Base-by-base conservation (phyloP, 148 eudicot genomes). In the Limonium bicolor region DNA sequence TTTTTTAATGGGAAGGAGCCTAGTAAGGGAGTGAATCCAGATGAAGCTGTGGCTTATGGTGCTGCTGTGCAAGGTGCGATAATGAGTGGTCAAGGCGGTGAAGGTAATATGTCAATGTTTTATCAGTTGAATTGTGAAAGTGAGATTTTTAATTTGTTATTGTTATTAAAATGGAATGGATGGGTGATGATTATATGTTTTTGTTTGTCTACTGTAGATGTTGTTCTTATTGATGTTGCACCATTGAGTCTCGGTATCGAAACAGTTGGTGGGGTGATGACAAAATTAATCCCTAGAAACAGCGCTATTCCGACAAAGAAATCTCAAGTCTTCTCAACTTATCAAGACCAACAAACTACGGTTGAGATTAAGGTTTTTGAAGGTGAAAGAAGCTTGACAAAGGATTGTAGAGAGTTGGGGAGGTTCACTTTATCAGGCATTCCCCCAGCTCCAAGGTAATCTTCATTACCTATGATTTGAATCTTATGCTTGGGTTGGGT, bases 381-480 rank as follows among this genome's bases (percentile, higher is more conserved):
- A 61, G 78, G 74, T 13, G 74, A 73, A 68, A 61, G 78, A 61
- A 58, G 67, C 63, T 55, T 72, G 40, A 72, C 83, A 12, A 76
- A 76, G 62, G 76, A 76, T 30, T 64, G 74, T 44, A 67, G 59
- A 9, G 75, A 65, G 39, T 76, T 76, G 29, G 78, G 78, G 4
- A 43, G 53, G 31, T 72, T 72, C 40, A 67, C 68, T 10, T 62
- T 72, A 31, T 62, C 75, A 15, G 78, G 76, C 40, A 72, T 76
- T 49, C 72, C 83, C 7, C 78, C 78, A n/a, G 82, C 82, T 62
- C 78, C 78, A 55, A 72, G 83, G 83, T 69, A 64, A 61, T 15
- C n/a, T n/a, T n/a, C n/a, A n/a, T n/a, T n/a, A n/a, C n/a, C n/a
- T n/a, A n/a, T n/a, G n/a, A n/a, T n/a, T n/a, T n/a, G n/a, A n/a